Percentiles rank a stretch among this genome's conserved stretches.
Evolutionary conservation across 169 alveolate genomes (phyloP).

Genomic region (Eimeria sp.): DNA sequence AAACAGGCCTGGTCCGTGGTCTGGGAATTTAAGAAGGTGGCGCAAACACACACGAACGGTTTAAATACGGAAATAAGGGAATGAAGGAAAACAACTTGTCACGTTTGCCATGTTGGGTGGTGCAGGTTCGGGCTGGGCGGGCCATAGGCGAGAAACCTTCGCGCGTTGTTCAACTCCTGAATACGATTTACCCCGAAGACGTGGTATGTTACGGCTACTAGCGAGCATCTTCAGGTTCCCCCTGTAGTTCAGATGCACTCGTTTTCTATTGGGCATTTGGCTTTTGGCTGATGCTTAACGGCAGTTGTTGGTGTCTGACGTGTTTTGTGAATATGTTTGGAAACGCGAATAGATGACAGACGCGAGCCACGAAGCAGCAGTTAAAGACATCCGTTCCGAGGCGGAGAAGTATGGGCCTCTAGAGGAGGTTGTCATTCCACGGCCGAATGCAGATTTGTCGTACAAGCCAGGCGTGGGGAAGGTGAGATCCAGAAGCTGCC

Average conservation of each 20-base stretch:
- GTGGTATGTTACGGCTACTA: conserved; percentile 81
- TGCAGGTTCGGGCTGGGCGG: conserved; percentile 92
- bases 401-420: conserved; percentile 93
- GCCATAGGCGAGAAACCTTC: conserved; percentile 92
- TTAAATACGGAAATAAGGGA: not conserved
- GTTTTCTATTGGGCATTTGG: not conserved
- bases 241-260: not conserved
- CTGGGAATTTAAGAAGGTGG: not conserved
- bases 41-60: not conserved
- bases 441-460: conserved; percentile 90
- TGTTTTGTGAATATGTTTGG: not conserved
- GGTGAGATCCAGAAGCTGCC: conserved; percentile 51
- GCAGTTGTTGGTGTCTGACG: not conserved
- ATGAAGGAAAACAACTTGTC: not conserved
- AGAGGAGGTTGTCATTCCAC: conserved; percentile 92
- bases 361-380: conserved; percentile 89
- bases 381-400: conserved; percentile 90
- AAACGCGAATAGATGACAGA: conserved; percentile 82
- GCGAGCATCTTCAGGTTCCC: not conserved
- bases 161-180: conserved; percentile 92
- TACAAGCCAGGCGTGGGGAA: conserved; percentile 88
- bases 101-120: not conserved
- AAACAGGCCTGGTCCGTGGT: not conserved
- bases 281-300: not conserved
- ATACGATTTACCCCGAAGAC: conserved; percentile 93